Base-by-base conservation (phyloP, 1,284 basidiomycete genomes). In the Apiotrichum siamense region DNA sequence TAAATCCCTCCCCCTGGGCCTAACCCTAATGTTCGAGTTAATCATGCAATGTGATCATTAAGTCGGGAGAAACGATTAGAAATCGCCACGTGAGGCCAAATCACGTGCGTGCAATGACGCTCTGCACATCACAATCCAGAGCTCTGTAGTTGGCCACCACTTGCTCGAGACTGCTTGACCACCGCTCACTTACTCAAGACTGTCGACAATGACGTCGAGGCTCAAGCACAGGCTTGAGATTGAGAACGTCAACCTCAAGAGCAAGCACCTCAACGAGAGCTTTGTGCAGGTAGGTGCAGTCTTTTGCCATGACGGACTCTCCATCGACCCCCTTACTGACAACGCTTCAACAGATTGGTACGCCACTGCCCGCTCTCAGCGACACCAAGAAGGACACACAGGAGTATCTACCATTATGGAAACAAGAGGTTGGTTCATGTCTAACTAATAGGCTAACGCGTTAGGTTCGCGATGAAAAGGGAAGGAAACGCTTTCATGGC, bases 361-460 rank as follows among this genome's bases (percentile, higher is more conserved):
- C 90, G 21, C 90, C 90, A 7, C 76, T 96, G 1, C 92, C 92
- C 0, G 84, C 89, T 1, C 81, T 97, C 18, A 87, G 87, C 60
- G 90, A 89, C 61, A 83, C 83, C 32, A 77, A 76, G 60, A 88
- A 84, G 68, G 94, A 97, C 69, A 83, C 81, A 13, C 87, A 88
- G 59, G 94, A 97, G 70, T 96, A 89, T 70, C 87, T 96, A 40
- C 96, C 94, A 0, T 73, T 94, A 46, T 98, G 96, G 96, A 89
- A 98, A 70, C 94, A 97, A 77, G 91, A 97, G 62, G 90, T 88
- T 57, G 56, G 77, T 17, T 2, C 11, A n/a, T 23, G 6, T 23
- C 11, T 52, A 23, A 26, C 12, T 12, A 18, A 11, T 20, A 17
- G 20, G 10, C 44, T 52, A 18, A 58, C 37, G 1, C 25, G 18